A percentile compares a stretch with the other conserved stretches of the same genome.
phyloP scores from a whole-genome alignment of 1,284 basidiomycete species.

The Rhodotorula sp. region DNA sequence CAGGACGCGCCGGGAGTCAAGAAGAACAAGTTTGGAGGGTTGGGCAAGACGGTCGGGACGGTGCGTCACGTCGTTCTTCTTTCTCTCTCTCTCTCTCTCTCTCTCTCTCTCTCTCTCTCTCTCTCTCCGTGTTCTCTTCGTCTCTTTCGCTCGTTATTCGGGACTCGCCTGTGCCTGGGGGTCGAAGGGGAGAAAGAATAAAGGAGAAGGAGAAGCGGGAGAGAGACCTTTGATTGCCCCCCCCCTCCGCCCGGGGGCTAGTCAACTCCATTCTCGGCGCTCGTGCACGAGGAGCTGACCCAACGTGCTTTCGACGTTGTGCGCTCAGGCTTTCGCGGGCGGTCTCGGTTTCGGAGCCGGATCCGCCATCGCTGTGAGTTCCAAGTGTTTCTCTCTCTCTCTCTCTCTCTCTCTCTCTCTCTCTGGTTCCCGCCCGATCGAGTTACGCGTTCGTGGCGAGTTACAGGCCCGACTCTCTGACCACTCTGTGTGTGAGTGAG shows the following conservation, averaged over 20 bases:
- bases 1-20: slow-evolving; percentile 4
- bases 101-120: not conserved
- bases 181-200: no score
- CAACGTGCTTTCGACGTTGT: no score
- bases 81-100: not conserved
- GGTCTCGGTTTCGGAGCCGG: slow-evolving; percentile 12
- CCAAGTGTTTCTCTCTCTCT: not conserved
- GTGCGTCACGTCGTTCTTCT: not conserved
- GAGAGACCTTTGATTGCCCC: no score
- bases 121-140: not conserved
- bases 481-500: not conserved
- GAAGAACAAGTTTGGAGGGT: slow-evolving; percentile 19
- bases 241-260: no score
- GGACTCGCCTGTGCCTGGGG: no score
- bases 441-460: not conserved
- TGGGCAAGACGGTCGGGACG: slow-evolving; percentile 19
- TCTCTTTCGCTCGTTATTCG: no score
- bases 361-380: slow-evolving; percentile 2
- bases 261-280: no score
- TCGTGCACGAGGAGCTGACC: no score
- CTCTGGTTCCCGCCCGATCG: no score
- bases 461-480: no score
- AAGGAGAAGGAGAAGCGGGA: no score
- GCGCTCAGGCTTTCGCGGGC: slow-evolving; percentile 1
- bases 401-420: not conserved